Base-by-base conservation (phyloP, 306 rosid species). In the Malus fusca region DNA sequence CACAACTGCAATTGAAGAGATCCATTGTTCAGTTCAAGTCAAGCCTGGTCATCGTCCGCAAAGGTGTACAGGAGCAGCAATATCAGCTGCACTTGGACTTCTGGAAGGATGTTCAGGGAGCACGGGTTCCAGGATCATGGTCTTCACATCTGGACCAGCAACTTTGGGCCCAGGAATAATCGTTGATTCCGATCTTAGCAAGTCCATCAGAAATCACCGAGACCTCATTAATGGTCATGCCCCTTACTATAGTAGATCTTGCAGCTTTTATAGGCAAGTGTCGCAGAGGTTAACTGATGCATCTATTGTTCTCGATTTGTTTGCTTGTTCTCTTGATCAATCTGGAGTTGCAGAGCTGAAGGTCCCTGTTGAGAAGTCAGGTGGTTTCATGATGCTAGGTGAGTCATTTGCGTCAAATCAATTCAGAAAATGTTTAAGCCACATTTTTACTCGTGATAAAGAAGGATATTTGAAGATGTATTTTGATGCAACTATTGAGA, bases 1-100 rank as follows among this genome's bases (percentile, higher is more conserved):
- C 71, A 85, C 90, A 22, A 75, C 89, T 70, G 93, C 90, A 18
- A 85, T 93, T 60, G 93, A 90, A 83, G 98, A 93, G 43, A 85
- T 93, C 67, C 90, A 82, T 75, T 87, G 68, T 59, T 80, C 91
- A 2, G 56, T 9, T 65, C 66, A 35, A 33, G 75, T 8, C 55
- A 31, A 40, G 51, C 73, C 82, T 0, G 80, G 85, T 30, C 82
- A 75, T 69, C 98, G 98, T 65, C 90, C 87, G 44, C 79, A 43
- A 19, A 90, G 98, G 85, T 82, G 85, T 78, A 91, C 94, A 0
- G 97, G 98, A 37, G 82, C 96, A 65, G 98, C 98, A 37, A 82
- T 93, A 65, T 11, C 14, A 59, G 31, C 64, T 23, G 64, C 64
- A 59, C 30, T 59, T 59, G 64, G 64, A 59, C 64, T 59, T 59